Base-by-base conservation (phyloP, 1,139 yeast genomes). In the Yamadazyma spencermartinsiae region DNA sequence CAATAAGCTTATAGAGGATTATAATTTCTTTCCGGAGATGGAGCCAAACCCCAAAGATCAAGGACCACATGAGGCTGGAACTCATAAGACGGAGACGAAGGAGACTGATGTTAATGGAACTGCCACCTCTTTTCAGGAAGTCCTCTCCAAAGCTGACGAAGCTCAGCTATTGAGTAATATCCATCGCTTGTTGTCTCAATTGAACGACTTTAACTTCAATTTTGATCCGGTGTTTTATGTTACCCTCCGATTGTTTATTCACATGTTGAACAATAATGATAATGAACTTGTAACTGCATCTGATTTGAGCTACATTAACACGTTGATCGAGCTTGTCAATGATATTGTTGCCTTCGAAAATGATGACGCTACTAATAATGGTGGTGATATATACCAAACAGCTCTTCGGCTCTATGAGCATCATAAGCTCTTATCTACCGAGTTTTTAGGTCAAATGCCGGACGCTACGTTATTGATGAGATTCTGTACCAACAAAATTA, bases 301-400 rank as follows among this genome's bases (percentile, higher is more conserved):
- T 1, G 59, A 69, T 43, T 45, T 48, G 20, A 41, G 48, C 15
- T 66, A 55, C 41, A 47, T 68, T 3, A 54, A 50, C 20, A 43
- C 45, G 5, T 41, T 68, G 9, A 59, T 56, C 4, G 24, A 36
- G 7, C 40, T 56, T 9, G 55, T 65, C 3, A 53, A 57, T 25
- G 40, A 44, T 3, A 54, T 69, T 1, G 55, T 58, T 2, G 67
- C 63, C 21, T 66, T 51, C 38, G 72, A 65, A 35, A 57, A 57
- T 34, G 60, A 55, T 17, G 66, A 63, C 7, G 49, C 42, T 9
- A 40, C 46, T 2, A 35, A 44, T 13, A 50, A 48, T 11, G 59
- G 56, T 5, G 45, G 43, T 4, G 46, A 49, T 19, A 54, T 65
- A 1, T 58, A 54, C 33, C 49, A 47, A 9, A 49, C 55, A 2